Evolutionary conservation across 1,284 basidiomycete genomes (phyloP).

Genomic region (Testicularia cyperi): DNA sequence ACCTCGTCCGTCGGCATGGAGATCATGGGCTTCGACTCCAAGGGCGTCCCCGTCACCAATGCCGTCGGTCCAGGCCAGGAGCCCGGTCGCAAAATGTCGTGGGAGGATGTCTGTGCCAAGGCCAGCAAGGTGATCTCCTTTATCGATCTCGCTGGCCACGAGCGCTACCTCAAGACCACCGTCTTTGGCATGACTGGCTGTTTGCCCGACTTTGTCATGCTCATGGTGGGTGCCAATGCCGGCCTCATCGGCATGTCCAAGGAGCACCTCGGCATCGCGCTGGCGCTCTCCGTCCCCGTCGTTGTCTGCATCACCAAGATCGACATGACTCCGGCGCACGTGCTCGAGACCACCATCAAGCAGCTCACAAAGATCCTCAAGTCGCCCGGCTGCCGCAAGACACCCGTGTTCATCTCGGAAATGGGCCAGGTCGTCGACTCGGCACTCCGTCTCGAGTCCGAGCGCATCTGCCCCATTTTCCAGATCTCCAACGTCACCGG

Average conservation of each 20-base stretch:
- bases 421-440: slow-evolving; percentile 44
- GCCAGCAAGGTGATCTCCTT: slow-evolving; percentile 93
- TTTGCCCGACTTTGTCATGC: slow-evolving; percentile 88
- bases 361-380: slow-evolving; percentile 90
- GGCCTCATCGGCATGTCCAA: slow-evolving; percentile 95
- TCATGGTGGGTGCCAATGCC: slow-evolving; percentile 96
- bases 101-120: slow-evolving; percentile 92
- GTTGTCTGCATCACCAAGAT: slow-evolving; percentile 96
- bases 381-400: slow-evolving; percentile 77
- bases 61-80: slow-evolving; percentile 27
- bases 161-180: slow-evolving; percentile 73
- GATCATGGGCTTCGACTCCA: slow-evolving; percentile 64
- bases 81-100: slow-evolving; percentile 61
- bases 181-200: slow-evolving; percentile 92
- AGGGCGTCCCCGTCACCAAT: slow-evolving; percentile 41
- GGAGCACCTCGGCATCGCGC: slow-evolving; percentile 83
- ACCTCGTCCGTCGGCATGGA: slow-evolving; percentile 96
- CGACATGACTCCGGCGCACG: slow-evolving; percentile 94
- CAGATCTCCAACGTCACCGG: slow-evolving; percentile 94
- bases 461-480: slow-evolving; percentile 83
- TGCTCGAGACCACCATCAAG: slow-evolving; percentile 83
- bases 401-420: slow-evolving; percentile 48
- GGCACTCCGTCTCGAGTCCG: slow-evolving; percentile 46
- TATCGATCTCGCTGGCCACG: slow-evolving; percentile 64
- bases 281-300: slow-evolving; percentile 90